Evolutionary conservation across 179 eudicot genomes (phyloP).

Genomic region (Carnegiea gigantea): DNA sequence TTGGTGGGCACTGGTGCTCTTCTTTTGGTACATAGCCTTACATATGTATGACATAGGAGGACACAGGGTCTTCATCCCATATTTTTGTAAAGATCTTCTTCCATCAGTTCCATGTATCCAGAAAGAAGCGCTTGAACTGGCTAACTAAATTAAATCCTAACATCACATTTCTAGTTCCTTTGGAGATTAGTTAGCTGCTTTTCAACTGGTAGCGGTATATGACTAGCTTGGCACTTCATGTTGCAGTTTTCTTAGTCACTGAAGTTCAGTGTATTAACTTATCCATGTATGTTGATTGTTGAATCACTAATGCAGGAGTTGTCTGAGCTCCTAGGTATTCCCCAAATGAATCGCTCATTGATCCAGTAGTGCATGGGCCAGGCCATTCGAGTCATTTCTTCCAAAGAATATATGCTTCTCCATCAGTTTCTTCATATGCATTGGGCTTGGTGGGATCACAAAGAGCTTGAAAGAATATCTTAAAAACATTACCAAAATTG

Average conservation of each 20-base stretch:
- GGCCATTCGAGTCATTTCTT: conserved; percentile 53
- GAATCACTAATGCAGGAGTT: conserved; percentile 52
- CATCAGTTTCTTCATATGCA: conserved; percentile 83
- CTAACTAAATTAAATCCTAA: no score
- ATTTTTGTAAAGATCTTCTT: conserved; percentile 90
- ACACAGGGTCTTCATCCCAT: conserved; percentile 76
- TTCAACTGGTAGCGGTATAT: neutral
- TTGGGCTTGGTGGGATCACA: conserved; percentile 90
- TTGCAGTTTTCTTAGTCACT: no score
- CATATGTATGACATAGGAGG: conserved; percentile 86
- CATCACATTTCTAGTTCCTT: no score
- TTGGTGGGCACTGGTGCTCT: conserved; percentile 79
- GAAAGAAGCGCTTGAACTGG: no score
- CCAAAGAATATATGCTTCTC: conserved; percentile 78
- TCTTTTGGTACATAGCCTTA: conserved; percentile 83
- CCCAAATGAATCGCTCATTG: conserved; percentile 75
- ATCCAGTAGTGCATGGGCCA: conserved; percentile 58
- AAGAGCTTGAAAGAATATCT: conserved; percentile 77
- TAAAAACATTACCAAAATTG: conserved; percentile 83
- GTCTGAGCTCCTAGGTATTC: conserved; percentile 84
- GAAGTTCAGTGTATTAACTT: no score
- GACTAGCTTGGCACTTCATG: neutral
- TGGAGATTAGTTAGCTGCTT: neutral
- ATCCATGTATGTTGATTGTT: neutral
- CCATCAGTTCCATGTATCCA: conserved; percentile 73